phyloP scores from a whole-genome alignment of 1,139 yeast genomes.

The Yarrowia galli region DNA sequence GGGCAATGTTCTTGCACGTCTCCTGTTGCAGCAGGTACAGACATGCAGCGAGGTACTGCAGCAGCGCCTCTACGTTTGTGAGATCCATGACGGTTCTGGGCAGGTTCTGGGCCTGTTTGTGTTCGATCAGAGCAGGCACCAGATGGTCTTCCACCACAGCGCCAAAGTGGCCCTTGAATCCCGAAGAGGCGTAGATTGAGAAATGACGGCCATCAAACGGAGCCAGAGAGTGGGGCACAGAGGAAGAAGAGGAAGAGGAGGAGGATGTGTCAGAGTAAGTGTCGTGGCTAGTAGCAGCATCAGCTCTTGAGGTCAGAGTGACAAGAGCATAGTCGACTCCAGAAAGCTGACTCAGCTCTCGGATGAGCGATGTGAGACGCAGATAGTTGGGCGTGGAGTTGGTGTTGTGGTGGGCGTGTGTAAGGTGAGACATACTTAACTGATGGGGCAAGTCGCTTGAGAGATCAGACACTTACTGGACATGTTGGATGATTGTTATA shows the following conservation, averaged over 20 bases:
- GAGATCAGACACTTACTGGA: background rate
- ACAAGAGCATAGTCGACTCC: slow-evolving; percentile 18
- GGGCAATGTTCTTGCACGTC: slow-evolving; percentile 67
- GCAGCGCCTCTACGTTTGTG: background rate
- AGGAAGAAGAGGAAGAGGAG: too few species aligned
- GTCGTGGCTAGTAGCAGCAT: background rate
- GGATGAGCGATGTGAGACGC: background rate
- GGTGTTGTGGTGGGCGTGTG: too few species aligned
- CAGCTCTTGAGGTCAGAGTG: background rate
- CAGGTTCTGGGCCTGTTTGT: slow-evolving; percentile 16
- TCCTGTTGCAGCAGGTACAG: slow-evolving; percentile 53
- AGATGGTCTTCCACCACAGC: slow-evolving; percentile 2
- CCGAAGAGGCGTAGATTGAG: slow-evolving; percentile 1
- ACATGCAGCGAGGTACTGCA: background rate
- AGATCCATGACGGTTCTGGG: background rate
- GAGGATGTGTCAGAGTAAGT: background rate
- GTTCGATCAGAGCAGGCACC: slow-evolving; percentile 6
- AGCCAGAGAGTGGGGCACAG: background rate
- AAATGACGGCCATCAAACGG: background rate
- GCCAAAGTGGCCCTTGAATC: background rate
- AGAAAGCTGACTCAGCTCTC: background rate
- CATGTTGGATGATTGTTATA: background rate
- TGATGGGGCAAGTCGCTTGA: background rate
- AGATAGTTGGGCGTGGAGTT: too few species aligned
- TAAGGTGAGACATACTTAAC: too few species aligned